Base-by-base conservation (phyloP, 768 basidiomycete species). In the Tylopilus sp. region DNA sequence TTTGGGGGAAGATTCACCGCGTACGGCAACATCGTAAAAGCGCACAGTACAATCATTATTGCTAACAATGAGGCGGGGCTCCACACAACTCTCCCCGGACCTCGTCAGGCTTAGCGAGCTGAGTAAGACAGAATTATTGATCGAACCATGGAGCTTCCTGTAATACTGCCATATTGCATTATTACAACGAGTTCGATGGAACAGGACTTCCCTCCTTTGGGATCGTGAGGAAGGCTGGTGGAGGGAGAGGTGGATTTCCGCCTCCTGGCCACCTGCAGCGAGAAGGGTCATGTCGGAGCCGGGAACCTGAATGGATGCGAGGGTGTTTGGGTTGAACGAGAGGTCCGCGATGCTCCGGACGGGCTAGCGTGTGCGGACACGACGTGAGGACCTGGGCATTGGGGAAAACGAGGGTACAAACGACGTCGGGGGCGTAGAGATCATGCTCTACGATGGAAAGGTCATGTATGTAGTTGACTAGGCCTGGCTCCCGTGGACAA, bases 21-120 rank as follows among this genome's bases (percentile, higher is more conserved):
- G 75, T 30, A 85, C 67, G 3, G 86, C 78, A 13, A 94, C 73
- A 48, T 90, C 85, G 64, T 87, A 94, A 62, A 95, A 83, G 67
- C 84, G 87, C 62, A 96, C 82, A 0, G 82, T 81, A 48, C 78
- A 77, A 63, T 95, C 92, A 67, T 97, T 97, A 65, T 94, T 94
- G 72, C 86, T 89, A 55, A 95, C 83, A 24, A 83, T 80, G 40
- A 94, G 76, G 9, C 92, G 76, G 0, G 92, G 92, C 61, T 91
- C 88, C 10, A 79, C 77, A 56, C 81, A 81, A 66, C 81, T 84
- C 64, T 86, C 75, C 54, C 82, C 71, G 21, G 85, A 81, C 30
- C 76, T 74, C 11, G 83, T 78, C 31, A 87, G 70, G 59, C 76
- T 82, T 54, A 87, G 71, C 17, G 84, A 83, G 47, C 85, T 82